Evolutionary conservation across 2,329 filamentous ascomycete genomes (phyloP).

Genomic region (Fusarium foetens): DNA sequence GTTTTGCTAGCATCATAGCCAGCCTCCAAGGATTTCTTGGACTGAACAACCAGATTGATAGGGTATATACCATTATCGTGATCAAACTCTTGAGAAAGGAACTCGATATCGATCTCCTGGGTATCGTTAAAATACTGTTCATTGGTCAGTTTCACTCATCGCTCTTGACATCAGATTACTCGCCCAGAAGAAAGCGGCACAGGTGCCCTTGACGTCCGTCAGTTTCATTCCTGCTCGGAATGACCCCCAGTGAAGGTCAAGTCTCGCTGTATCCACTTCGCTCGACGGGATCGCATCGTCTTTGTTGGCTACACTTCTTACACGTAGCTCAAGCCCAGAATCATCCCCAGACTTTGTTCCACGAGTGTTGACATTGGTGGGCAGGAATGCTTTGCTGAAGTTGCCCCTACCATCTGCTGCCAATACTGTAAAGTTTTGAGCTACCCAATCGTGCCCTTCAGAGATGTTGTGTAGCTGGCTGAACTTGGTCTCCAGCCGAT

Average conservation of each 20-base stretch:
- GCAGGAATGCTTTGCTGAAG: slow-evolving; percentile 71
- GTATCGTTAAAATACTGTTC: slow-evolving; percentile 79
- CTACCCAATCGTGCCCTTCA: slow-evolving; percentile 68
- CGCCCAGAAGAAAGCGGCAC: slow-evolving; percentile 84
- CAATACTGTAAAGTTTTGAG: slow-evolving; percentile 74
- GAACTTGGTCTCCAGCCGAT: slow-evolving; percentile 79
- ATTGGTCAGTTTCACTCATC: background rate
- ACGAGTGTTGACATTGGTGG: slow-evolving; percentile 65
- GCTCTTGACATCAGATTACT: slow-evolving; percentile 31
- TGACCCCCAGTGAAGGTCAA: slow-evolving; percentile 75
- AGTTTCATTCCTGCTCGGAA: slow-evolving; percentile 75
- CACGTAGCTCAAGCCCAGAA: slow-evolving; percentile 67
- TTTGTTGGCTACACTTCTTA: slow-evolving; percentile 57
- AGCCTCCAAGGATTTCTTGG: slow-evolving; percentile 64
- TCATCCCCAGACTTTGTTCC: slow-evolving; percentile 21
- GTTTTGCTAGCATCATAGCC: slow-evolving; percentile 73
- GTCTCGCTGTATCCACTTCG: slow-evolving; percentile 70
- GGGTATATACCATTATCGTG: slow-evolving; percentile 61
- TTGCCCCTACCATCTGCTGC: slow-evolving; percentile 66
- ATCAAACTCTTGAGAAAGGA: slow-evolving; percentile 74
- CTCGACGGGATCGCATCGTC: slow-evolving; percentile 66
- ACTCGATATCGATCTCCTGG: slow-evolving; percentile 84
- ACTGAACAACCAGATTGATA: slow-evolving; percentile 81
- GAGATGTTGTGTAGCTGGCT: slow-evolving; percentile 62
- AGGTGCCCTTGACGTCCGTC: slow-evolving; percentile 71